Evolutionary conservation across 2,329 filamentous ascomycete genomes (phyloP), one percentile per base, ranked within the genome.

Genomic region (Exophiala spinifera): DNA sequence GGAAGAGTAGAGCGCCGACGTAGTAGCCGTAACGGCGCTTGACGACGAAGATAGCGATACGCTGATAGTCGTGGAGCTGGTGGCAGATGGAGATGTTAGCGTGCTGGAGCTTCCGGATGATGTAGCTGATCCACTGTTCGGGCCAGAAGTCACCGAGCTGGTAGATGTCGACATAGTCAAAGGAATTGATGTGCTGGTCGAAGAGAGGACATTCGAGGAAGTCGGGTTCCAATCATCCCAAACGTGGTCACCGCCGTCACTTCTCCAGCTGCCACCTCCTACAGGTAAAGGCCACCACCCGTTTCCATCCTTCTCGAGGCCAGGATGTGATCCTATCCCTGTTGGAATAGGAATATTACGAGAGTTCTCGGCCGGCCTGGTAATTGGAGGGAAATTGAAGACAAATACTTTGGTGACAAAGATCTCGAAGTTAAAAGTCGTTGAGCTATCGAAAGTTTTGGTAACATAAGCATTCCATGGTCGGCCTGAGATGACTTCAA

Each of bases 371-470:
- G 20, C 46, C 6, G 36, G 23, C 20, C 39, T 36, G 17, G 52
- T 53, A 4, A 34, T 7, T 15, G 11, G 42, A 15, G 46, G 48
- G 11, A 51, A 13, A 1, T 40, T 33, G 21, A 52, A 44, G 19
- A 46, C 17, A 17, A 57, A 17, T 3, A 39, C 21, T 36, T 57
- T 53, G 3, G 54, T 57, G 13, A 49, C 31, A 20, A 46, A 46
- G 14, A 53, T 28, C 8, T 47, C 43, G 46, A 57, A 57, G 28
- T 53, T 39, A 37, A 57, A 53, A 43, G 43, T 47, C 7, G 54
- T 57, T 28, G 49, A 45, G n/a, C 49, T 37, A n/a, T 17, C 36
- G 21, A 37, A 53, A 7, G 43, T 31, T 31, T 43, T 46, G 25
- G 54, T 57, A 6, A 53, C 36, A 21, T 49, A 46, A 15, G 49